Percentiles rank a stretch among this genome's conserved stretches.
These are phyloP conservation scores for Ophiostoma ips DNA, from an alignment of 2,329 filamentous ascomycete genomes.

Conservation along the genomic window DNA sequence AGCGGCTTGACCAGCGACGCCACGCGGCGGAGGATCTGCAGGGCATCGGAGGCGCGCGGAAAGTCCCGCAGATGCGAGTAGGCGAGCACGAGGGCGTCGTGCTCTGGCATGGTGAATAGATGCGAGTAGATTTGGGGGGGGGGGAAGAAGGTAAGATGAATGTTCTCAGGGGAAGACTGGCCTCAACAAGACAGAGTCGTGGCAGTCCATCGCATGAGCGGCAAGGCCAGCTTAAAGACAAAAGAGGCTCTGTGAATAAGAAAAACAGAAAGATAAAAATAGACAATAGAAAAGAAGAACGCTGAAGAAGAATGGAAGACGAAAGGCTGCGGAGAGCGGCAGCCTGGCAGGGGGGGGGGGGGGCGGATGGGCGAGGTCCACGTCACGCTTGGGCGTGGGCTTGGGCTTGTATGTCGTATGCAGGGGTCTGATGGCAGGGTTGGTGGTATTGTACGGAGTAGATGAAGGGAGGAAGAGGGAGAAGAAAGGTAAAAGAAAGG, in stretches of 20 bases:
- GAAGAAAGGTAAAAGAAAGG: not conserved
- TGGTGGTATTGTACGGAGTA: not conserved
- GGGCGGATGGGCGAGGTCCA: no score
- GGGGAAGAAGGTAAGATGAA: not conserved
- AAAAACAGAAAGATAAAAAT: not conserved
- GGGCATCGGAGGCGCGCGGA: slow-evolving; percentile 34
- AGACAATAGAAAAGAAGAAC: not conserved
- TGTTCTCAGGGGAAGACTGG: not conserved
- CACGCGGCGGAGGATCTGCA: slow-evolving; percentile 58
- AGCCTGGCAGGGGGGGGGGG: no score
- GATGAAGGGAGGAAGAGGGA: not conserved
- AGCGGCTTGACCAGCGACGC: slow-evolving; percentile 88
- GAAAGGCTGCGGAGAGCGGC: not conserved
- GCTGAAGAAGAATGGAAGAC: not conserved
- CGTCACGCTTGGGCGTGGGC: no score
- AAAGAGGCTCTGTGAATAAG: no score
- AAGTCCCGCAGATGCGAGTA: slow-evolving; percentile 36
- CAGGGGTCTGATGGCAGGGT: not conserved
- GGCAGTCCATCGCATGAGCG: not conserved
- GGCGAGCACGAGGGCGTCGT: slow-evolving; percentile 31
- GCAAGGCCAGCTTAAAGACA: no score
- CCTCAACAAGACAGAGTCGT: not conserved
- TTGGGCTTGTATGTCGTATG: no score
- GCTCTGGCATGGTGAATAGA: slow-evolving; percentile 27
- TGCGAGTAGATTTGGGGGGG: not conserved